These are phyloP conservation scores for Neurospora tetrasperma DNA, from an alignment of 495 filamentous ascomycete species.

Conservation along the genomic window DNA sequence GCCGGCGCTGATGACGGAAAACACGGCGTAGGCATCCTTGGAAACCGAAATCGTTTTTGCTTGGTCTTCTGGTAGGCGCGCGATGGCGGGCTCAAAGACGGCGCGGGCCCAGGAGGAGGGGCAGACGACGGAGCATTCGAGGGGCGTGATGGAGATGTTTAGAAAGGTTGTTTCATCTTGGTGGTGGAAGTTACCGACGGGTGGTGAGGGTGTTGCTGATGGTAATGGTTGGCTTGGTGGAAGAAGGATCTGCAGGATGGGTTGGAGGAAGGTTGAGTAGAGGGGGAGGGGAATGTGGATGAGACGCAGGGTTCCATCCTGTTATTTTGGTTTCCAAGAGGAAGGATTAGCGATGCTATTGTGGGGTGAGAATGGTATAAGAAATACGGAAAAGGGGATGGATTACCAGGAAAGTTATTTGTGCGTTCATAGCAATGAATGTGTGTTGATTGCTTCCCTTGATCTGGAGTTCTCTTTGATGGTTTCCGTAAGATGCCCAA, in stretches of 20 bases:
- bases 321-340: background rate
- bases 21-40: conserved; percentile 73
- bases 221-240: conserved; percentile 36
- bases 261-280: conserved; percentile 71
- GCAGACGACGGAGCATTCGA: conserved; percentile 91
- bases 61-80: conserved; percentile 34
- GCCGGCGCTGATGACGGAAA: conserved; percentile 78
- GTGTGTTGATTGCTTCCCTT: background rate
- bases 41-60: conserved; percentile 58
- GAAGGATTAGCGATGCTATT: conserved; percentile 1
- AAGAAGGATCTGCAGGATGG: conserved; percentile 76
- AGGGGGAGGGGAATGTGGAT: conserved; percentile 83
- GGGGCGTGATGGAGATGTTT: conserved; percentile 85
- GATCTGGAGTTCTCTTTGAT: background rate
- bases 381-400: background rate
- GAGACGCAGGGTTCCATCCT: conserved; percentile 82
- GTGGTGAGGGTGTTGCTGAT: conserved; percentile 1
- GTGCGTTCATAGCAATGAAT: conserved; percentile 38
- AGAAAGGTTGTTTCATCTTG: conserved; percentile 49
- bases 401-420: conserved; percentile 48
- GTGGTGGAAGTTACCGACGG: conserved; percentile 29
- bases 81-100: conserved; percentile 64
- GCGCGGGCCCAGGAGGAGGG: conserved; percentile 56
- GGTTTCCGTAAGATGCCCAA: background rate
- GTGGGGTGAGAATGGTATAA: background rate